phyloP scores from a whole-genome alignment of 192 early-diverging fungal species.

The Pilaira anomala region DNA sequence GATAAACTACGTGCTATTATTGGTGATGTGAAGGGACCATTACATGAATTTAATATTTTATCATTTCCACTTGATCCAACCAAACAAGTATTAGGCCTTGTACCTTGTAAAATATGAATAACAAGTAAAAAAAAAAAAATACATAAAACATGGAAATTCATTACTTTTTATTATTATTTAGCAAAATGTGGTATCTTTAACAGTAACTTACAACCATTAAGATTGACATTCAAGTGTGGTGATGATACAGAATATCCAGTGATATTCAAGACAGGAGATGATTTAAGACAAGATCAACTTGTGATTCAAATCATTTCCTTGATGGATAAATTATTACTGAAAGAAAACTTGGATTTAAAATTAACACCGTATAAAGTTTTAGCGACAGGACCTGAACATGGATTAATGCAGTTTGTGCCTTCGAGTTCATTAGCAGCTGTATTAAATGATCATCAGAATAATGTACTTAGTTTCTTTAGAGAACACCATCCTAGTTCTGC shows the following conservation, averaged over 20 bases:
- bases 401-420: constrained; percentile 93
- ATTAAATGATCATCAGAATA: constrained; percentile 81
- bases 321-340: constrained; percentile 92
- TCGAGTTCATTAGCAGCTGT: constrained; percentile 87
- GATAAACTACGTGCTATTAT: constrained; percentile 76
- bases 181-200: constrained; percentile 89
- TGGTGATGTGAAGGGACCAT: constrained; percentile 78
- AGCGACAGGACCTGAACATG: constrained; percentile 92
- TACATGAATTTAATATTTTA: constrained; percentile 78
- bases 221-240: constrained; percentile 76
- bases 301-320: constrained; percentile 96
- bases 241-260: constrained; percentile 90
- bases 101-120: constrained; percentile 54
- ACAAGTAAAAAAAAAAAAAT: too few species aligned
- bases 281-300: constrained; percentile 84
- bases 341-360: constrained; percentile 93
- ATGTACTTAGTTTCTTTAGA: constrained; percentile 76
- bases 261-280: constrained; percentile 98
- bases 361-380: constrained; percentile 95
- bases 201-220: constrained; percentile 83
- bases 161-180: too few species aligned
- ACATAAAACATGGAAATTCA: too few species aligned
- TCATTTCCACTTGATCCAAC: constrained; percentile 88
- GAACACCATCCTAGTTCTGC: constrained; percentile 67
- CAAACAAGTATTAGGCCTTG: constrained; percentile 84